Conservation (phyloP, 768 basidiomycete species). For the Termitomyces sp. region DNA sequence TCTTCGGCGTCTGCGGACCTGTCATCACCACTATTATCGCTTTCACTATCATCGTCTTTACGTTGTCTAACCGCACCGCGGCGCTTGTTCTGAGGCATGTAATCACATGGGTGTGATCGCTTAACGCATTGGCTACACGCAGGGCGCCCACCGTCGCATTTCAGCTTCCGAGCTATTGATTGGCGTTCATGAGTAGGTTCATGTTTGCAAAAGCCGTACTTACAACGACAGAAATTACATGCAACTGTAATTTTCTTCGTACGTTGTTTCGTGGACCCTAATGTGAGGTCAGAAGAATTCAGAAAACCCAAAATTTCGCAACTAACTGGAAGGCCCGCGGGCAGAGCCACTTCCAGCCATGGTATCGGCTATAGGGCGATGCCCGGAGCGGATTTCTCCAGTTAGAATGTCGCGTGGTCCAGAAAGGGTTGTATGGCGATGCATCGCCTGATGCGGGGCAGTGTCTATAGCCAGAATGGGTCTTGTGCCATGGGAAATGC, state of each 20-base stretch:
- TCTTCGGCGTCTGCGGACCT: conserved; percentile 46
- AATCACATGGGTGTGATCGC: conserved; percentile 74
- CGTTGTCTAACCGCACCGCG: conserved; percentile 54
- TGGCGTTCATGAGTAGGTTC: conserved; percentile 8
- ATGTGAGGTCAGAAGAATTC: background rate
- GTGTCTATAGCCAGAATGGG: conserved; percentile 63
- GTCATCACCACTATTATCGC: conserved; percentile 61
- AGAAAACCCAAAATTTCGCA: conserved; percentile 28
- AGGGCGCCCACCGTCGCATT: conserved; percentile 83
- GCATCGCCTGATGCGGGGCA: conserved; percentile 37
- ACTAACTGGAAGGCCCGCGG: conserved; percentile 25
- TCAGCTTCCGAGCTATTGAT: conserved; percentile 72
- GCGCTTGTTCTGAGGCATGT: conserved; percentile 72
- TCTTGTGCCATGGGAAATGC: conserved; percentile 42
- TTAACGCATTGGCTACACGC: conserved; percentile 81
- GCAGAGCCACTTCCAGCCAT: conserved; percentile 27
- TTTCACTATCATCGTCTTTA: conserved; percentile 64
- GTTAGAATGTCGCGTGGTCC: conserved; percentile 43
- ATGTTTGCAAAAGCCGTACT: conserved; percentile 25
- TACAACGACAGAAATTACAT: conserved; percentile 89
- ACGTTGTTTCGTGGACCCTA: conserved; percentile 60
- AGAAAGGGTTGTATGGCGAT: conserved; percentile 40
- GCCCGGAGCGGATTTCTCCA: conserved; percentile 37
- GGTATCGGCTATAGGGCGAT: conserved; percentile 39
- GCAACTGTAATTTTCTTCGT: conserved; percentile 87